phyloP scores from a whole-genome alignment of 1,139 yeast species.

The Geotrichum phurueaensis region DNA sequence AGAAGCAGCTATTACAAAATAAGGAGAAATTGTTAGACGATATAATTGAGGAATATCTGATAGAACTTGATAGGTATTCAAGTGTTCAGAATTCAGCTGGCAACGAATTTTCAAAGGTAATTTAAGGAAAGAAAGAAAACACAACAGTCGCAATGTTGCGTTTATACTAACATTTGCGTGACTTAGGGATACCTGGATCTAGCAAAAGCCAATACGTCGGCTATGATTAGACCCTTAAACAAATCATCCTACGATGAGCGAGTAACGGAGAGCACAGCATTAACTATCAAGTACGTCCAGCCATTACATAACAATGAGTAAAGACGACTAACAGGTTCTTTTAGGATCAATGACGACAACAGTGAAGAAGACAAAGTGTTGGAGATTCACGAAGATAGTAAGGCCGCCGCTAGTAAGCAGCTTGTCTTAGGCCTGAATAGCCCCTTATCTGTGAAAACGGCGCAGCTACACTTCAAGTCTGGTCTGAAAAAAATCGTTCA shows the following conservation, averaged over 20 bases:
- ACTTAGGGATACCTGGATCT: slow-evolving; percentile 11
- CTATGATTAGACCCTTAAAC: slow-evolving; percentile 6
- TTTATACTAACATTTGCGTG: not conserved
- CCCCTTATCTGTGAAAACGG: slow-evolving; percentile 8
- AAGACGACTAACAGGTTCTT: not conserved
- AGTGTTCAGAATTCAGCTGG: slow-evolving; percentile 4
- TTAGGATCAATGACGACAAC: not conserved
- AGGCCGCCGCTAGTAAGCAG: not conserved
- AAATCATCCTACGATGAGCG: slow-evolving; percentile 9
- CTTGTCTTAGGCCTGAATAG: slow-evolving; percentile 7
- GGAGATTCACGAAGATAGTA: not conserved
- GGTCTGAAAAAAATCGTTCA: slow-evolving; percentile 3
- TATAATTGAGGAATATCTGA: slow-evolving; percentile 8
- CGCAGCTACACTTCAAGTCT: slow-evolving; percentile 7
- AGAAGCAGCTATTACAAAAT: not conserved
- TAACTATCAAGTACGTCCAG: slow-evolving; percentile 8
- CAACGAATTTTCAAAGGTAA: slow-evolving; percentile 8
- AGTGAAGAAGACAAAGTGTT: not conserved
- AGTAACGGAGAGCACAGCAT: slow-evolving; percentile 9
- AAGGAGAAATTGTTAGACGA: not conserved
- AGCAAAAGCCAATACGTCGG: slow-evolving; percentile 13
- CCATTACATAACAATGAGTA: not conserved
- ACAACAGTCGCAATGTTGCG: not conserved
- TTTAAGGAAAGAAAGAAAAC: not conserved
- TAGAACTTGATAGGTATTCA: slow-evolving; percentile 8